A percentile compares a stretch with the other conserved stretches of the same genome.
These are phyloP conservation scores for Pichia gijzeniarum DNA, from an alignment of 805 yeast genomes.

Conservation along the genomic window DNA sequence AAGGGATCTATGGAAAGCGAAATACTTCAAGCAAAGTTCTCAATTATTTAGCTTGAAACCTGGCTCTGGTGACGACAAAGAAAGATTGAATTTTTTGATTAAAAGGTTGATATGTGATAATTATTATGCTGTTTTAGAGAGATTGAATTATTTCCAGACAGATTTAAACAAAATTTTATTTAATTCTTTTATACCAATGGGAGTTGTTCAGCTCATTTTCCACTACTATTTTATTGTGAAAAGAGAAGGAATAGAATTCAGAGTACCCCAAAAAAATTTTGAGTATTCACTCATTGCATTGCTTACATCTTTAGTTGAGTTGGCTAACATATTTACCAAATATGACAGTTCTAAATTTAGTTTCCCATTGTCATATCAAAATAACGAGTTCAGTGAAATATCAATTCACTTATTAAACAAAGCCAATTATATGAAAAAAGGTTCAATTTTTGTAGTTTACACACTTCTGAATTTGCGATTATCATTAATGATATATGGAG, in stretches of 20 bases:
- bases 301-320: conserved; percentile 10
- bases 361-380: background rate
- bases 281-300: conserved; percentile 13
- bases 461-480: conserved; percentile 7
- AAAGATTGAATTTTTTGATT: background rate
- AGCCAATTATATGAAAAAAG: conserved; percentile 10
- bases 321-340: conserved; percentile 8
- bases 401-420: conserved; percentile 9
- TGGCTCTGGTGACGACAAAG: background rate
- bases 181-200: conserved; percentile 11
- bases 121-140: conserved; percentile 13
- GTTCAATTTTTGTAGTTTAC: conserved; percentile 6
- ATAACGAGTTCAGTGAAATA: conserved; percentile 10
- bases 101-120: conserved; percentile 6
- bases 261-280: conserved; percentile 8
- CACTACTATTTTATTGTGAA: conserved; percentile 6
- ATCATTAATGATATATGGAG: conserved; percentile 13
- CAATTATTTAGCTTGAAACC: background rate
- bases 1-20: conserved; percentile 6
- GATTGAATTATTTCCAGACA: conserved; percentile 12
- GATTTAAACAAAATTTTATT: conserved; percentile 10
- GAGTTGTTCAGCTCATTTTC: conserved; percentile 6
- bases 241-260: conserved; percentile 6
- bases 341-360: background rate
- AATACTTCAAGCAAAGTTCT: background rate